Evolutionary conservation across 2,329 filamentous ascomycete genomes (phyloP).

Genomic region (Blastomyces gilchristii): DNA sequence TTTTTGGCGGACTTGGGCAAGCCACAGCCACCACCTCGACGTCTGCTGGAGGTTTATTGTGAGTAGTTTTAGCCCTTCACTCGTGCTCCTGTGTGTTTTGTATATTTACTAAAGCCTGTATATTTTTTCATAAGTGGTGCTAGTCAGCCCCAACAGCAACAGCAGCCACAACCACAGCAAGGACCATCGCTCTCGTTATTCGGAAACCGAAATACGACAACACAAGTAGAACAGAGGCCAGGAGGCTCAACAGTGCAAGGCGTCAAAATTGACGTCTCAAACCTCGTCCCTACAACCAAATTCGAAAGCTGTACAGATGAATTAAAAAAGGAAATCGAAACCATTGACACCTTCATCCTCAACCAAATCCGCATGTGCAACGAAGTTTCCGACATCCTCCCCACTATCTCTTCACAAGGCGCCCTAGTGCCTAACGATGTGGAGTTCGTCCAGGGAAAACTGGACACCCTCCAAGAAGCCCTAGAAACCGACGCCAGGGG

Average conservation of each 20-base stretch:
- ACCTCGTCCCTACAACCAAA: conserved; percentile 75
- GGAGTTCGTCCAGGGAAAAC: conserved; percentile 50
- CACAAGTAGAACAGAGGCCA: conserved; percentile 25
- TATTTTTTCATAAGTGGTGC: conserved; percentile 15
- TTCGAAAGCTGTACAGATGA: conserved; percentile 82
- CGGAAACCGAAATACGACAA: conserved; percentile 24
- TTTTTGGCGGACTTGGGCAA: conserved; percentile 26
- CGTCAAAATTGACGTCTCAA: conserved; percentile 66
- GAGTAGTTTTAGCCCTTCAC: conserved; percentile 15
- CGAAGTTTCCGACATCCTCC: conserved; percentile 62
- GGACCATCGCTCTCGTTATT: conserved; percentile 36
- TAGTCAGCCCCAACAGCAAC: conserved; percentile 16
- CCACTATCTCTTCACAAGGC: conserved; percentile 52
- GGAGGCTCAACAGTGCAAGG: conserved; percentile 43
- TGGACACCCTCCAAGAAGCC: conserved; percentile 53
- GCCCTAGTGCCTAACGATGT: conserved; percentile 56
- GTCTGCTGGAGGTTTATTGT: conserved; percentile 27
- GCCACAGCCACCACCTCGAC: conserved; percentile 16
- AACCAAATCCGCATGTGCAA: conserved; percentile 64
- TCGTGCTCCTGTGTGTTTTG: no score
- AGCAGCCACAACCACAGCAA: conserved; percentile 36
- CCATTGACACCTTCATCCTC: conserved; percentile 70
- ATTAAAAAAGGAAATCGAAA: conserved; percentile 65
- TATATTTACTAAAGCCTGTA: background rate
- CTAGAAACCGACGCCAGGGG: conserved; percentile 53